phyloP scores from a whole-genome alignment of 495 filamentous ascomycete species.

The Aspergillus avenaceus region DNA sequence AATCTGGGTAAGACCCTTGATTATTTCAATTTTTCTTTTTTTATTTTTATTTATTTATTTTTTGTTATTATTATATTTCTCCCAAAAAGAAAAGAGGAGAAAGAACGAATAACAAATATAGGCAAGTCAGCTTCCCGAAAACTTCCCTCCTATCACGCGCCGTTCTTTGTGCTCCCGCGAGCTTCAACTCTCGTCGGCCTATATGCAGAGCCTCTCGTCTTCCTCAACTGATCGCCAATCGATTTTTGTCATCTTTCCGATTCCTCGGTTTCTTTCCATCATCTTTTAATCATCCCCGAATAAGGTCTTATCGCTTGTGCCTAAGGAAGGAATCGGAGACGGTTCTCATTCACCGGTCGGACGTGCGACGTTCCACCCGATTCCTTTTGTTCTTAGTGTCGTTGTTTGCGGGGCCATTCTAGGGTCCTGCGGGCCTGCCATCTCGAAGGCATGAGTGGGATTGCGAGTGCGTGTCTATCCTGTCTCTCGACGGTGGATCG shows the following conservation, averaged over 20 bases:
- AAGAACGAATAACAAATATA: not conserved
- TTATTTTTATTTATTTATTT: too few relatives aligned
- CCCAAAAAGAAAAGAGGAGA: not conserved
- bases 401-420: constrained; percentile 24
- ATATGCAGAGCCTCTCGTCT: constrained; percentile 19
- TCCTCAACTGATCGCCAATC: constrained; percentile 13
- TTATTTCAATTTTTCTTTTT: too few relatives aligned
- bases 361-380: constrained; percentile 4
- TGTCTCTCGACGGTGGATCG: constrained; percentile 43
- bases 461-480: constrained; percentile 39
- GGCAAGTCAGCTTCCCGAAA: not conserved
- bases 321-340: not conserved
- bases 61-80: not conserved
- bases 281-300: too few relatives aligned
- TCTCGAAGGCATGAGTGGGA: constrained; percentile 37
- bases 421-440: constrained; percentile 29
- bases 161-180: constrained; percentile 6
- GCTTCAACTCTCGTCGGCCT: constrained; percentile 8
- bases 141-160: constrained; percentile 15
- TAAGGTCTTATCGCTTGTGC: too few relatives aligned
- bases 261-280: not conserved
- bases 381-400: constrained; percentile 13
- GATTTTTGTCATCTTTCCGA: constrained; percentile 5
- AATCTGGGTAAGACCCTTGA: not conserved
- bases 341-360: constrained; percentile 1